Conservation (phyloP, 2,329 filamentous ascomycete species). For the Fusarium beomiforme region DNA sequence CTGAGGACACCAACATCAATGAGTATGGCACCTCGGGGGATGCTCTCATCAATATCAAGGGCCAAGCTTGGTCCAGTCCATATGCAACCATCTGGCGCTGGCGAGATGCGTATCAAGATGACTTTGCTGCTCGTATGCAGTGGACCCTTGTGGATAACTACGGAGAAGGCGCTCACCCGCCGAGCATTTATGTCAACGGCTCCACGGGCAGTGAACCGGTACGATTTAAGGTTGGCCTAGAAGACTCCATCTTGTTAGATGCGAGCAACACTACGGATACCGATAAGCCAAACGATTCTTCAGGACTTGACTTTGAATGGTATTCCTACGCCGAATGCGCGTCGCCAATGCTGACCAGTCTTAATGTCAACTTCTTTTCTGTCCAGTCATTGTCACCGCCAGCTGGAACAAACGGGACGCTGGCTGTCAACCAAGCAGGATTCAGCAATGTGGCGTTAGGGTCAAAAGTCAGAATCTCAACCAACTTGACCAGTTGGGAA, state of each 20-base stretch:
- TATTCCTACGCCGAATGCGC: constrained; percentile 5
- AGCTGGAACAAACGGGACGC: background rate
- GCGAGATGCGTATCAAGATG: constrained; percentile 19
- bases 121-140: constrained; percentile 17
- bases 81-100: constrained; percentile 18
- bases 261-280: background rate
- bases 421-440: background rate
- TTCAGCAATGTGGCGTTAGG: constrained; percentile 3
- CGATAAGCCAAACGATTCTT: background rate
- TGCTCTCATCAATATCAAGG: background rate
- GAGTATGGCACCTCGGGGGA: constrained; percentile 9
- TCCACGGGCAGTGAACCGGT: background rate
- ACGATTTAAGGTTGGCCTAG: background rate
- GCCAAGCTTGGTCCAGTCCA: background rate
- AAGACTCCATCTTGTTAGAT: background rate
- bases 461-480: background rate
- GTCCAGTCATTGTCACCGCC: background rate
- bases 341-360: background rate
- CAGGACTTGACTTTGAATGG: constrained; percentile 3
- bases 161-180: background rate
- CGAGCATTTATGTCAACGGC: background rate
- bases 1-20: background rate
- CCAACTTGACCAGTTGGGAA: background rate
- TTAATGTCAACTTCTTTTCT: background rate
- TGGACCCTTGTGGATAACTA: background rate